Base-by-base conservation (phyloP, 2,329 filamentous ascomycete genomes). In the Calonectria honghensis region DNA sequence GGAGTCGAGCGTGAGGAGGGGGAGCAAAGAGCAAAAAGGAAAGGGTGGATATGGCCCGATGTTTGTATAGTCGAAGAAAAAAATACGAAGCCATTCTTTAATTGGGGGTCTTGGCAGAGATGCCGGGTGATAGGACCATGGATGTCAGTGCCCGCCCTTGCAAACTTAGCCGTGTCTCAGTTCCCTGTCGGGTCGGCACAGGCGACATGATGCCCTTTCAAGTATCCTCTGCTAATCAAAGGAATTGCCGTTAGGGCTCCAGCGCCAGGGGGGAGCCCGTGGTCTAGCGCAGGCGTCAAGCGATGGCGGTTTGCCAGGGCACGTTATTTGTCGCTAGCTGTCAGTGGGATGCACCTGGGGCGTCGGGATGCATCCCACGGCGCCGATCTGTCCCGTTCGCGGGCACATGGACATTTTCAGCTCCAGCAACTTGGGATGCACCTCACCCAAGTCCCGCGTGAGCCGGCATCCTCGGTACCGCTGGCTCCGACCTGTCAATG, bases 131-230 rank as follows among this genome's bases (percentile, higher is more conserved):
- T 37, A 35, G 54, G 54, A 24, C 57, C 57, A 37, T 13, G 32
- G 57, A 61, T 37, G 57, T 61, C 57, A 61, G 57, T 61, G 57
- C 57, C 35, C 35, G 57, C 57, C 57, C 57, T 37, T 61, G 57
- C n/a, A 61, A 61, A 61, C 11, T 61, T 39, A 39, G 32, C 57
- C n/a, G 37, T 61, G 57, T 61, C 57, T 61, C 57, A 61, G 9
- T 61, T 27, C 57, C 57, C 57, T 57, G 51, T 54, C 51, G 29
- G 51, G 57, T 37, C 57, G 32, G 57, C 57, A n/a, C 35, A 61
- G 57, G 57, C 57, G 57, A 61, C 24, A 61, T 61, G 35, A 61
- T 39, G n/a, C 35, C 57, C 31, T 24, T 52, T 68, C 10, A 20
- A 68, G 57, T 37, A 39, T 14, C 37, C 52, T 39, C 35, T 61